Base-by-base conservation (phyloP, 306 rosid genomes). In the Ormosia semicastrata region DNA sequence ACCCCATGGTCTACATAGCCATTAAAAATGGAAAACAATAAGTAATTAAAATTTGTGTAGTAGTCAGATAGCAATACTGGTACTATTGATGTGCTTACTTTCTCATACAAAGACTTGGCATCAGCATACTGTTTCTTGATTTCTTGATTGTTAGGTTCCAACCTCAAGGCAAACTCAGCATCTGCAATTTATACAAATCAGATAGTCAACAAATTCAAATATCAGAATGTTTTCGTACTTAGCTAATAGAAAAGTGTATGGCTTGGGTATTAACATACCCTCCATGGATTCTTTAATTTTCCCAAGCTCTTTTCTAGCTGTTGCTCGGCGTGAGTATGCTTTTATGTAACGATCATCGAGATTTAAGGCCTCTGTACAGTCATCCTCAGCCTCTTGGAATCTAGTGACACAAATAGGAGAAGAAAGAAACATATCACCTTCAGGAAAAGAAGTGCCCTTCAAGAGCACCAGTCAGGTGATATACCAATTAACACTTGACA, bases 81-180 rank as follows among this genome's bases (percentile, higher is more conserved):
- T 53, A 83, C 6, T 12, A 43, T 8, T 66, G 30, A 58, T 40
- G 74, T 14, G 37, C 95, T 87, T 85, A 93, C 99, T 63, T 93
- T 93, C 73, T 92, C 97, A 74, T 86, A 87, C 82, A 89, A 80
- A 73, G 94, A 84, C 83, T 91, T 95, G 78, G 92, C 90, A 82
- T 93, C 99, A 13, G 90, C 83, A 81, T 87, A 90, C 65, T 95
- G 99, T 81, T 88, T 93, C 89, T 95, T 95, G 89, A 93, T 82
- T 84, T 95, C 99, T 87, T 92, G 93, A 86, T 95, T 95, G 72
- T 89, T 88, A 52, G 97, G 98, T 85, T 95, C 97, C 97, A 95
- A 89, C 85, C 93, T 89, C 84, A 90, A 82, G 85, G 97, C 92
- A 91, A 93, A 92, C 75, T 91, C 97, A 34, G 98, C 92, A 95